Percentiles rank a stretch among this genome's conserved stretches.
phyloP scores from a whole-genome alignment of 139 green algal species.

The Mesostigma viride region DNA sequence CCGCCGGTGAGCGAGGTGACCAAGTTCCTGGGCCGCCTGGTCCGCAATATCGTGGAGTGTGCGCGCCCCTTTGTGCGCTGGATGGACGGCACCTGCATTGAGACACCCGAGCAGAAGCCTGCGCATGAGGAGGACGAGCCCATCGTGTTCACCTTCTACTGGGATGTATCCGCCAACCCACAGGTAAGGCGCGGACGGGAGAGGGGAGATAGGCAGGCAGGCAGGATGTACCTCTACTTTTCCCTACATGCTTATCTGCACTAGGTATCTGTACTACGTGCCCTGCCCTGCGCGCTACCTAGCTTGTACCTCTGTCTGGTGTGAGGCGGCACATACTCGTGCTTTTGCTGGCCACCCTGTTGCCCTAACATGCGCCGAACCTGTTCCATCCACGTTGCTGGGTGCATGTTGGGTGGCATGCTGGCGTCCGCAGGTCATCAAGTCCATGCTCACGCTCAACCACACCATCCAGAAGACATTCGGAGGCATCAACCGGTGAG shows the following conservation, averaged over 20 bases:
- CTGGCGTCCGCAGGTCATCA: constrained; percentile 13
- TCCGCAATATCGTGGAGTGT: constrained; percentile 56
- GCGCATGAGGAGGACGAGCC: constrained; percentile 57
- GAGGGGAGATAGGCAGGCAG: no score
- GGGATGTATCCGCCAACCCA: constrained; percentile 55
- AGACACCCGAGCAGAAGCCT: constrained; percentile 47
- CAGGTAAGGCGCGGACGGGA: no score
- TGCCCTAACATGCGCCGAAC: no score
- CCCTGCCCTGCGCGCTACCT: no score
- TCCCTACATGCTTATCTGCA: no score
- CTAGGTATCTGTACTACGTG: no score
- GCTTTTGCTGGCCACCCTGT: no score
- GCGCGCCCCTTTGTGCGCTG: constrained; percentile 71
- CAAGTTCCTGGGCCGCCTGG: constrained; percentile 51
- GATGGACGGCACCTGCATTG: constrained; percentile 82
- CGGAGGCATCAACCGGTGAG: constrained; percentile 44
- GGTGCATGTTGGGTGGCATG: not conserved
- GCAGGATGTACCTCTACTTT: no score
- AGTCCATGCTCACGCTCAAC: constrained; percentile 52
- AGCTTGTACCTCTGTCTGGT: no score
- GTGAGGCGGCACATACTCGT: no score
- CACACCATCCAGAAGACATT: constrained; percentile 51
- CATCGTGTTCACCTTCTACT: constrained; percentile 67
- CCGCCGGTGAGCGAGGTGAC: constrained; percentile 65
- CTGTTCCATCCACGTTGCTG: no score